Percentiles rank a stretch among this genome's conserved stretches.
Evolutionary conservation across 805 yeast genomes (phyloP).

Genomic region (Metschnikowia cerradonensis): DNA sequence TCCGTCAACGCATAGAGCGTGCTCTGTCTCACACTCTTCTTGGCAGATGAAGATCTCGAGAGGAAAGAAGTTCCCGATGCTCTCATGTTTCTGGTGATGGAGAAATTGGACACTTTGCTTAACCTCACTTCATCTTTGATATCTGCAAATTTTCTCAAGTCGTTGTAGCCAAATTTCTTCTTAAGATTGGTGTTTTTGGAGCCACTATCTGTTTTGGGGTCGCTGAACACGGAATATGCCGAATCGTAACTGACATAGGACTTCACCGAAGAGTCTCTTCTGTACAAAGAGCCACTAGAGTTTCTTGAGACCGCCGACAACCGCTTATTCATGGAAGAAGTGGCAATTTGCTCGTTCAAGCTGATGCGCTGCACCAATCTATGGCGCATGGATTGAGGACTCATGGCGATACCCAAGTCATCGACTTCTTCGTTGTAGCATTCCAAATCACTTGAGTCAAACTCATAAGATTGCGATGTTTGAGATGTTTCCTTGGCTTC

Average conservation of each 20-base stretch:
- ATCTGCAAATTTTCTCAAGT: conserved; percentile 37
- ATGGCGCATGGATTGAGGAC: conserved; percentile 32
- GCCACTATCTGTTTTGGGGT: conserved; percentile 12
- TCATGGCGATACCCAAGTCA: conserved; percentile 40
- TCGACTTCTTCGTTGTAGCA: conserved; percentile 39
- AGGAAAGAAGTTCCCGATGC: conserved; percentile 11
- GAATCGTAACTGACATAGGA: conserved; percentile 64
- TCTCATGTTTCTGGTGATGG: conserved; percentile 1
- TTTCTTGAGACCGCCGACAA: conserved; percentile 24
- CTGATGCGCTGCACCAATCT: conserved; percentile 22
- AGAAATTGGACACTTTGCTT: conserved; percentile 8
- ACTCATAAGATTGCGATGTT: conserved; percentile 8
- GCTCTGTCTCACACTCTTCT: conserved; percentile 34
- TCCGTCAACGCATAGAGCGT: conserved; percentile 38
- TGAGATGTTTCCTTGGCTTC: conserved; percentile 1
- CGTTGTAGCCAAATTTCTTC: conserved; percentile 48
- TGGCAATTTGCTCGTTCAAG: conserved; percentile 17
- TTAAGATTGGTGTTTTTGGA: conserved; percentile 22
- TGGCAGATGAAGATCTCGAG: conserved; percentile 25
- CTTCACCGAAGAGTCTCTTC: conserved; percentile 34
- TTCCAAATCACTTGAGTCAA: conserved; percentile 31
- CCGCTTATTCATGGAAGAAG: conserved; percentile 13
- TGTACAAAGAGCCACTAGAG: conserved; percentile 32
- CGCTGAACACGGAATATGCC: conserved; percentile 37
- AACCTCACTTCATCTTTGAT: conserved; percentile 4